Conservation (phyloP, 2,329 filamentous ascomycete species). For the Pseudocercospora fuligena region DNA sequence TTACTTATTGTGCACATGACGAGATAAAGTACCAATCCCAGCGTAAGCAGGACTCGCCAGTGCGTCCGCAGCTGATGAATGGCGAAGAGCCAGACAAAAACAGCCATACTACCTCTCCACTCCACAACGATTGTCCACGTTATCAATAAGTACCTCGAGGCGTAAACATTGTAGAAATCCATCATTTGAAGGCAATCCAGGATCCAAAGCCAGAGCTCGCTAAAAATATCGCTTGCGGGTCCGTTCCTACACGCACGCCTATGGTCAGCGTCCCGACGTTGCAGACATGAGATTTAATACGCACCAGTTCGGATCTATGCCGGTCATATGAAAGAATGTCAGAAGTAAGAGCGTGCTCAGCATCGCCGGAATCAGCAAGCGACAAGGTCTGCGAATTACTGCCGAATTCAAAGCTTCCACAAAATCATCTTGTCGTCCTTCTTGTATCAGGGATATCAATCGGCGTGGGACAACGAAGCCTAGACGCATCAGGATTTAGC, state of each 20-base stretch:
- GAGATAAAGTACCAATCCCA: constrained; percentile 24
- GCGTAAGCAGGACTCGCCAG: constrained; percentile 20
- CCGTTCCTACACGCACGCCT: constrained; percentile 7
- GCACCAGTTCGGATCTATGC: constrained; percentile 25
- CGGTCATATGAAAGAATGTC: constrained; percentile 57
- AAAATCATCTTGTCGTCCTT: constrained; percentile 42
- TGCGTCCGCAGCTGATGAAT: constrained; percentile 41
- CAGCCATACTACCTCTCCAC: constrained; percentile 65
- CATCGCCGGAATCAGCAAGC: constrained; percentile 58
- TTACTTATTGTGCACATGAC: constrained; percentile 14
- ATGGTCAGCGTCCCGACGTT: neutral
- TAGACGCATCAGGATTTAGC: constrained; percentile 21
- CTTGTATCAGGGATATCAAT: constrained; percentile 39
- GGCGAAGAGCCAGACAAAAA: constrained; percentile 62
- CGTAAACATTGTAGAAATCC: constrained; percentile 23
- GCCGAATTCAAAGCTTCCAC: constrained; percentile 52
- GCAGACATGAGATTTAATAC: neutral
- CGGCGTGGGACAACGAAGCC: constrained; percentile 55
- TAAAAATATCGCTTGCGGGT: constrained; percentile 46
- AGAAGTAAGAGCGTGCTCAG: constrained; percentile 59
- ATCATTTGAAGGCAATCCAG: constrained; percentile 60
- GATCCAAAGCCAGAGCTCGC: constrained; percentile 56
- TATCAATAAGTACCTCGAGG: constrained; percentile 27
- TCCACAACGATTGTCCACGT: constrained; percentile 68
- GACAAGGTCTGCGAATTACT: constrained; percentile 55